These are phyloP conservation scores for Candida pseudoglaebosa DNA, from an alignment of 805 yeast genomes.

Conservation along the genomic window DNA sequence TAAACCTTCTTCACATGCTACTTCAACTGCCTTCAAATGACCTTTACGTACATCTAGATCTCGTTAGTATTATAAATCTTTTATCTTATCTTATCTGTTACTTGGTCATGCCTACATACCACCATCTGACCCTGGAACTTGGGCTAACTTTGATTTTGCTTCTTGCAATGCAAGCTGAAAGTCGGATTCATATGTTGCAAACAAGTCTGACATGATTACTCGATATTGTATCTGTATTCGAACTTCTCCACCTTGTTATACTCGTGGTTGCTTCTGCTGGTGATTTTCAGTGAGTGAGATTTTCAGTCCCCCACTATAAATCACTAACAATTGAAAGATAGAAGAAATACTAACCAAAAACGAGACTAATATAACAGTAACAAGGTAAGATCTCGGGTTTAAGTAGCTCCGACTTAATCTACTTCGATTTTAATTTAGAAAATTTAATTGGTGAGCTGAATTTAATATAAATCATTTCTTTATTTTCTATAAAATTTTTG, in stretches of 20 bases:
- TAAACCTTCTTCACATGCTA: constrained; percentile 71
- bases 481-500: too few relatives aligned
- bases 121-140: constrained; percentile 46
- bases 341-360: background rate
- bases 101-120: constrained; percentile 16
- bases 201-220: constrained; percentile 47
- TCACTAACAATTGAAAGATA: too few relatives aligned
- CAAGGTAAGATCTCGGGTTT: background rate
- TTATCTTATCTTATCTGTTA: background rate
- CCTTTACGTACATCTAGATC: constrained; percentile 46
- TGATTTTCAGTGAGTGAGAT: background rate
- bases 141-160: constrained; percentile 60
- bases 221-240: too few relatives aligned
- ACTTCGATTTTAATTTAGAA: too few relatives aligned
- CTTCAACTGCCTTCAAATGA: constrained; percentile 57
- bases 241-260: too few relatives aligned
- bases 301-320: background rate
- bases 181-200: constrained; percentile 65
- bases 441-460: too few relatives aligned
- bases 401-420: too few relatives aligned
- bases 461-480: background rate
- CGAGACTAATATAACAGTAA: background rate
- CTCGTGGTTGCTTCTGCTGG: too few relatives aligned
- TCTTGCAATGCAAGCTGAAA: constrained; percentile 67
- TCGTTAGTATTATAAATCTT: constrained; percentile 19